Conservation (phyloP, 768 basidiomycete species). For the Hortiboletus flavorubellus region DNA sequence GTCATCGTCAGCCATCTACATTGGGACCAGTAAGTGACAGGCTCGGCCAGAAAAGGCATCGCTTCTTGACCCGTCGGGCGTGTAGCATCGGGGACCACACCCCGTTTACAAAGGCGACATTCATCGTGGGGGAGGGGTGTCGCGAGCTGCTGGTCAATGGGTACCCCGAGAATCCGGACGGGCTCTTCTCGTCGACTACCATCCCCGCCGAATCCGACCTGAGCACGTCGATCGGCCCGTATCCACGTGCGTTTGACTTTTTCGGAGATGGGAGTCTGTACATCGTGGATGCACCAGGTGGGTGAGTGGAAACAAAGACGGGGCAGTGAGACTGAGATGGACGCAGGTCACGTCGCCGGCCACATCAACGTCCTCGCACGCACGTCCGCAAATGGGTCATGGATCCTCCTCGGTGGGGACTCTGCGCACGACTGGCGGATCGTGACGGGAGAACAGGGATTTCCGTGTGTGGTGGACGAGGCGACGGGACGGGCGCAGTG, state of each 20-base stretch:
- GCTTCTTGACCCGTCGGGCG: not conserved
- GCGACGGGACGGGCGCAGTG: conserved; percentile 34
- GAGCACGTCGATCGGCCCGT: conserved; percentile 43
- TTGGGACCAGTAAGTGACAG: conserved; percentile 40
- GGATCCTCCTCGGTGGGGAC: conserved; percentile 56
- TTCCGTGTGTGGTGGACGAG: conserved; percentile 29
- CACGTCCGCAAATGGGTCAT: conserved; percentile 49
- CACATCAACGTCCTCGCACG: conserved; percentile 55
- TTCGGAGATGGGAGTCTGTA: conserved; percentile 59
- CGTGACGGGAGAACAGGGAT: conserved; percentile 41
- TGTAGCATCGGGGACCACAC: conserved; percentile 41
- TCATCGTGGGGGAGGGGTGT: conserved; percentile 45
- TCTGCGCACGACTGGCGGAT: conserved; percentile 55
- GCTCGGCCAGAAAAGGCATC: not conserved
- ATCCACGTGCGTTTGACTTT: conserved; percentile 48
- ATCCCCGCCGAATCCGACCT: conserved; percentile 37
- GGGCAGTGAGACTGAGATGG: not conserved
- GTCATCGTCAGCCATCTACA: conserved; percentile 53
- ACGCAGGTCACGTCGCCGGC: conserved; percentile 46
- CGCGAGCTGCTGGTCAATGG: conserved; percentile 35
- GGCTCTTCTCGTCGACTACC: conserved; percentile 31
- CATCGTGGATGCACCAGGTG: conserved; percentile 51
- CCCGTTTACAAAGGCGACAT: conserved; percentile 44
- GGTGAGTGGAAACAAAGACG: not conserved
- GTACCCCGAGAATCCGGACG: conserved; percentile 42